phyloP scores from a whole-genome alignment of 176 grass and related monocot species.

The Raddia distichophylla region DNA sequence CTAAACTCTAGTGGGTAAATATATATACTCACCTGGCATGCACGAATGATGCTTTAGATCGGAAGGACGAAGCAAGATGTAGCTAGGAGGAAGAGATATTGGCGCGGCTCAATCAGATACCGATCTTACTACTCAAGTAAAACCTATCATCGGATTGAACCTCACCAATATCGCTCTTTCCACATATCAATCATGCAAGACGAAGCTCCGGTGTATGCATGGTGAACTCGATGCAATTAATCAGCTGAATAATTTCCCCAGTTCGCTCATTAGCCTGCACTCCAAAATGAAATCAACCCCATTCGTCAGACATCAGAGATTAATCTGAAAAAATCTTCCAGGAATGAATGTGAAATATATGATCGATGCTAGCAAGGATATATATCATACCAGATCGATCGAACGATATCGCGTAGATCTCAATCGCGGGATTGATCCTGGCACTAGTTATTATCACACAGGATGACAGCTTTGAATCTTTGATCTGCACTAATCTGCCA shows the following conservation, averaged over 20 bases:
- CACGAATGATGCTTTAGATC: not conserved
- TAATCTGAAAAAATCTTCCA: not conserved
- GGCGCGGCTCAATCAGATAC: constrained; percentile 99
- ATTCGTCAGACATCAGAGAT: not conserved
- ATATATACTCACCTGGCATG: constrained; percentile 15
- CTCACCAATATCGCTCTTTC: constrained; percentile 98
- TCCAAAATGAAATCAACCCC: not conserved
- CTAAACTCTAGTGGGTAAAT: not conserved
- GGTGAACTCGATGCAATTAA: not conserved
- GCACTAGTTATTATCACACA: too few relatives aligned
- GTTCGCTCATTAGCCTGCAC: not conserved
- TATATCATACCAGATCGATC: constrained; percentile 22
- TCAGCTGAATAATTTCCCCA: not conserved
- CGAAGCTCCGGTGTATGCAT: not conserved
- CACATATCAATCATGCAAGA: constrained; percentile 17
- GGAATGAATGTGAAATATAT: not conserved
- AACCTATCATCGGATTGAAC: constrained; percentile 86
- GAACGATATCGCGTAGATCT: not conserved
- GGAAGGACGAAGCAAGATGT: not conserved
- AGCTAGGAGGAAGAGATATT: constrained; percentile 79
- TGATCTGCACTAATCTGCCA: not conserved
- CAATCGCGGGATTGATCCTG: not conserved
- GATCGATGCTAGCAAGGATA: not conserved
- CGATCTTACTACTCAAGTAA: constrained; percentile 44
- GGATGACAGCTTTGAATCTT: too few relatives aligned